Evolutionary conservation across 257 asterid species (phyloP), one percentile per base, ranked within the genome.

Genomic region (Solanum tarijense): DNA sequence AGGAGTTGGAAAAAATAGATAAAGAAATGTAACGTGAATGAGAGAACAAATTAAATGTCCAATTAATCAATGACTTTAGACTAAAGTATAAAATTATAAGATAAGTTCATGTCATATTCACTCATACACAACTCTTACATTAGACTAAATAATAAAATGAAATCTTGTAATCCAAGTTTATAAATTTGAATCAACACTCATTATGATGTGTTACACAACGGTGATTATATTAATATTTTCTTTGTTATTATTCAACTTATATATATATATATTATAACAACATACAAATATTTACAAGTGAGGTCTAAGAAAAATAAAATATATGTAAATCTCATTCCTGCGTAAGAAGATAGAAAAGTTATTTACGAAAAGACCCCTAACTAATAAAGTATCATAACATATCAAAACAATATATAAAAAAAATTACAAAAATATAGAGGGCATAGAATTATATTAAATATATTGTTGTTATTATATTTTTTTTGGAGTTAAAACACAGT

Each of bases 311-410:
- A 14, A 52, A 16, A 52, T 52, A 52, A 52, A 2, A 0, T 52
- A 21, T 52, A 16, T 3, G 7, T 6, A 0, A 7, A 5, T 2
- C 1, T 5, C 20, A 52, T 7, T 16, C 23, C 1, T 52, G 1
- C 4, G 3, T 52, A 20, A 52, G 60, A 52, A 16, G 23, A 14
- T 52, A 52, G 21, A 16, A 14, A 16, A 6, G 0, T 52, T 52
- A 0, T 16, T 52, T 16, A 52, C 9, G 3, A 36, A 16, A 52
- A 52, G 1, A 52, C 1, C 23, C 9, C 0, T 2, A 16, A 5
- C 21, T 48, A 48, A 5, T 52, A 16, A 52, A 16, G 23, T 16
- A 52, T 6, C 23, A 16, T 16, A 20, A 16, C 60, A 52, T 52
- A 48, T 14, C 7, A 48, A 48, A 48, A 5, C 9, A 48, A 48